phyloP scores from a whole-genome alignment of 371 early-diverging fungal species.

The Syncephalis plumigaleata region DNA sequence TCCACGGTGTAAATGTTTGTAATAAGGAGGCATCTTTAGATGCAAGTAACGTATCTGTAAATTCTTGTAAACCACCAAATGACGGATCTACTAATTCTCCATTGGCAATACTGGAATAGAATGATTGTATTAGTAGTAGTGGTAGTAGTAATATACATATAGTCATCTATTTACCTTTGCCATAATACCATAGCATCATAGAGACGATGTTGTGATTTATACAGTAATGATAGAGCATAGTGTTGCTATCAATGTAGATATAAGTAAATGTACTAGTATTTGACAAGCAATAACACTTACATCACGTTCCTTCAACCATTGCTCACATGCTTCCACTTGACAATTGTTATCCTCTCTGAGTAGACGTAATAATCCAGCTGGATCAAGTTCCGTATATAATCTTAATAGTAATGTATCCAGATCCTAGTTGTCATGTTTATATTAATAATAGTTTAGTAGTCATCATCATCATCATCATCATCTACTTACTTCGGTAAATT shows the following conservation, averaged over 20 bases:
- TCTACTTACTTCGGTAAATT: neutral
- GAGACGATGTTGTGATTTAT: conserved; percentile 27
- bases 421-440: conserved; percentile 15
- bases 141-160: too few relatives aligned
- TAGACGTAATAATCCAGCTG: conserved; percentile 17
- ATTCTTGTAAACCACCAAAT: too few relatives aligned
- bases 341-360: conserved; percentile 33
- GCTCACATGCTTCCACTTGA: conserved; percentile 25
- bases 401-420: conserved; percentile 48
- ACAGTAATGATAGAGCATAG: conserved; percentile 44
- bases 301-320: conserved; percentile 19
- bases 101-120: neutral
- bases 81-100: too few relatives aligned
- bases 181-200: conserved; percentile 39
- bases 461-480: neutral
- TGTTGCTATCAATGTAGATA: conserved; percentile 18
- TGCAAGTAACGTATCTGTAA: too few relatives aligned
- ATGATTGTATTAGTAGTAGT: too few relatives aligned
- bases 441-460: neutral
- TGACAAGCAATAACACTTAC: conserved; percentile 8
- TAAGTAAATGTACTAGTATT: neutral
- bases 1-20: too few relatives aligned
- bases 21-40: too few relatives aligned
- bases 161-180: conserved; percentile 31
- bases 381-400: conserved; percentile 29